phyloP scores from a whole-genome alignment of 2,329 filamentous ascomycete genomes.

The Sarocladium kiliense region DNA sequence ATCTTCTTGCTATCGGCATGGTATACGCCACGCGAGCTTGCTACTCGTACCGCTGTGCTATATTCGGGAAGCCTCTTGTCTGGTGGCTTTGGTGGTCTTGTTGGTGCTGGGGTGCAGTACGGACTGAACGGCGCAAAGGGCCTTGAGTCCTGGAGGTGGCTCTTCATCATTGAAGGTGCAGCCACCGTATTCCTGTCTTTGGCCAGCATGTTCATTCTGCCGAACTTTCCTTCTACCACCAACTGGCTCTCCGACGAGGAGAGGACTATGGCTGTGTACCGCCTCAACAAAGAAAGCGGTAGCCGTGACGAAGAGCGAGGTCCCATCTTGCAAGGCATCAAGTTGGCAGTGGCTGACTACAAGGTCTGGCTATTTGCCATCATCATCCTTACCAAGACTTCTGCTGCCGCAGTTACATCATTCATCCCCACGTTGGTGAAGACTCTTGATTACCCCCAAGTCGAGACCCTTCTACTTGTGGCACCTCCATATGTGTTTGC shows the following conservation, averaged over 20 bases:
- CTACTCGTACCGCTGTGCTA: conserved; percentile 23
- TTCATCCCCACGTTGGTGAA: conserved; percentile 18
- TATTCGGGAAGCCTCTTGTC: conserved; percentile 27
- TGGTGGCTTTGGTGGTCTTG: conserved; percentile 38
- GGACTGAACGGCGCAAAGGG: conserved; percentile 29
- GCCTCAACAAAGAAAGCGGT: conserved; percentile 11
- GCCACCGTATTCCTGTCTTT: not conserved
- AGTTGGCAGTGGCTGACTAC: conserved; percentile 22
- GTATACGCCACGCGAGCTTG: conserved; percentile 22
- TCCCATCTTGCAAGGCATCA: conserved; percentile 17
- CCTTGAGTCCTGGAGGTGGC: conserved; percentile 30
- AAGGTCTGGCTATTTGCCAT: conserved; percentile 13
- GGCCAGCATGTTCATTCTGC: not conserved
- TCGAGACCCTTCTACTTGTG: conserved; percentile 22
- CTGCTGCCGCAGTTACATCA: conserved; percentile 10
- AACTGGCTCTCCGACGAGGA: conserved; percentile 12
- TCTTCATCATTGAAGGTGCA: not conserved
- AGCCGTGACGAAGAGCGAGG: conserved; percentile 14
- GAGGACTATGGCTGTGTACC: conserved; percentile 11
- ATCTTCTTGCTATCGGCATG: conserved; percentile 22
- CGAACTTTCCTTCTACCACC: conserved; percentile 23
- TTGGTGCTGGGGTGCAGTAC: conserved; percentile 38
- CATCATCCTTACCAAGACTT: conserved; percentile 14
- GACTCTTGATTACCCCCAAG: conserved; percentile 20
- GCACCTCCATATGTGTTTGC: conserved; percentile 24